Percentiles rank a stretch among this genome's conserved stretches.
Evolutionary conservation across 768 basidiomycete species (phyloP).

Genomic region (Aureoboletus auriporus): DNA sequence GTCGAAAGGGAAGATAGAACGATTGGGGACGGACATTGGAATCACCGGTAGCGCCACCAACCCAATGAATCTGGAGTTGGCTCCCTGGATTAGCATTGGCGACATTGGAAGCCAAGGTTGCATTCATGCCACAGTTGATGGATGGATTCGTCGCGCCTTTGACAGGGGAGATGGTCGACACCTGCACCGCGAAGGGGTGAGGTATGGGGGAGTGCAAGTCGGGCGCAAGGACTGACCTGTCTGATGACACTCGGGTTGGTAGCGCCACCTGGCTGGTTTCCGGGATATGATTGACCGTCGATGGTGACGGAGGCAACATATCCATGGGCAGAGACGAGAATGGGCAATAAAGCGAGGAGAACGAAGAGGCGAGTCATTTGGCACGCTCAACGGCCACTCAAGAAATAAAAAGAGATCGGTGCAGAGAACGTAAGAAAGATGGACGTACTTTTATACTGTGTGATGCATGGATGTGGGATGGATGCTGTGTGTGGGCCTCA

Average conservation of each 20-base stretch:
- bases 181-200: conserved; percentile 7
- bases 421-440: conserved; percentile 1
- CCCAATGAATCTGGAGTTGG: conserved; percentile 51
- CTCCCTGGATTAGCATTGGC: conserved; percentile 61
- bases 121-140: conserved; percentile 57
- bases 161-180: conserved; percentile 41
- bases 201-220: not conserved
- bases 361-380: conserved; percentile 15
- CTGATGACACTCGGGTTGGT: conserved; percentile 40
- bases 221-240: conserved; percentile 24
- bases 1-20: not conserved
- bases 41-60: conserved; percentile 36
- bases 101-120: conserved; percentile 43
- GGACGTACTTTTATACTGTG: conserved; percentile 17
- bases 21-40: conserved; percentile 26
- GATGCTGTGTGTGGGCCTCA: conserved; percentile 6
- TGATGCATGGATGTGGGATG: conserved; percentile 14
- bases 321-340: conserved; percentile 29
- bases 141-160: conserved; percentile 55
- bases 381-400: conserved; percentile 21
- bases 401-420: conserved; percentile 8
- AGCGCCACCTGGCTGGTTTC: conserved; percentile 32
- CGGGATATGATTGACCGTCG: conserved; percentile 25
- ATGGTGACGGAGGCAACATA: conserved; percentile 27
- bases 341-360: conserved; percentile 10